These are phyloP conservation scores for Graphilbum ipis-grandicollis DNA, from an alignment of 2,329 filamentous ascomycete genomes.

Conservation along the genomic window DNA sequence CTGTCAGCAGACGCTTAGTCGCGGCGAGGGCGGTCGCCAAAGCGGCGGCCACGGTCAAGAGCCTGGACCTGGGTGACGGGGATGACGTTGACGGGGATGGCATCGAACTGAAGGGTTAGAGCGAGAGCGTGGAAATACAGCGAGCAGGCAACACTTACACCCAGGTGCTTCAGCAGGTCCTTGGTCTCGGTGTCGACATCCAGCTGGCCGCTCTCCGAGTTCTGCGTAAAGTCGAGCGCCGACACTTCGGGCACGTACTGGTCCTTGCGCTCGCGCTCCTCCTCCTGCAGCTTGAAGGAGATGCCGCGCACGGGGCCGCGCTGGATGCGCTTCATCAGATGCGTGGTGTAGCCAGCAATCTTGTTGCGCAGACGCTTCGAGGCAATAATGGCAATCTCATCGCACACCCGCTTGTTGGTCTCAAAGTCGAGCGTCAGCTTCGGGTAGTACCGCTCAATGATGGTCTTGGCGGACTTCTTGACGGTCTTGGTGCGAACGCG, in stretches of 20 bases:
- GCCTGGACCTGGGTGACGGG: slow-evolving; percentile 77
- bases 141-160: slow-evolving; percentile 53
- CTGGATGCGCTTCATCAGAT: slow-evolving; percentile 99
- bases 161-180: slow-evolving; percentile 96
- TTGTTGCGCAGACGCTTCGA: slow-evolving; percentile 99
- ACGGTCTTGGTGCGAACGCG: slow-evolving; percentile 54
- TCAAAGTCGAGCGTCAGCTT: slow-evolving; percentile 98
- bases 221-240: slow-evolving; percentile 94
- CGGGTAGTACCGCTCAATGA: slow-evolving; percentile 98
- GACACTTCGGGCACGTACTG: slow-evolving; percentile 99
- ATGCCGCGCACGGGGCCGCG: slow-evolving; percentile 98
- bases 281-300: slow-evolving; percentile 99
- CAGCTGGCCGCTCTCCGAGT: slow-evolving; percentile 79
- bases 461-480: slow-evolving; percentile 87
- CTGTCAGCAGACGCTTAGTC: slow-evolving; percentile 17
- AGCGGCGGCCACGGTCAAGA: slow-evolving; percentile 47
- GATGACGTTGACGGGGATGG: slow-evolving; percentile 91
- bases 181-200: slow-evolving; percentile 97
- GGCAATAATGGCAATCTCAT: slow-evolving; percentile 99
- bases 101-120: slow-evolving; percentile 63
- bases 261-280: slow-evolving; percentile 99
- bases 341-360: slow-evolving; percentile 95
- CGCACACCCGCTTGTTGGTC: slow-evolving; percentile 78
- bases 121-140: background rate
- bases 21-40: slow-evolving; percentile 27